phyloP scores from a whole-genome alignment of 805 yeast species.

The Kodamaea kakaduensis region DNA sequence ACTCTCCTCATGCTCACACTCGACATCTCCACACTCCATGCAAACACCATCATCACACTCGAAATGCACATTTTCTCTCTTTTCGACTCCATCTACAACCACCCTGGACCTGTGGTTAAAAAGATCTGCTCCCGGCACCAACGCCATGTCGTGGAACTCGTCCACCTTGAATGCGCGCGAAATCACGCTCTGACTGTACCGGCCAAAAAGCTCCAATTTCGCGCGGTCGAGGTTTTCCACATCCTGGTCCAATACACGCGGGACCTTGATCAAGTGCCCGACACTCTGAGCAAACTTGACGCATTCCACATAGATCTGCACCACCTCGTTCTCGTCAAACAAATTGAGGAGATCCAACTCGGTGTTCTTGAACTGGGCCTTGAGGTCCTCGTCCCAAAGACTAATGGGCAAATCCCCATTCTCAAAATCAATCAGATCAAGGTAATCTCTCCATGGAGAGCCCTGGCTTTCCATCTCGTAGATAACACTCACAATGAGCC shows the following conservation, averaged over 20 bases:
- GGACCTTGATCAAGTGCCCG: constrained; percentile 27
- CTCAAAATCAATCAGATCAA: constrained; percentile 47
- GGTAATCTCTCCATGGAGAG: constrained; percentile 80
- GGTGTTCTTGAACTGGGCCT: constrained; percentile 51
- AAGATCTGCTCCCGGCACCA: constrained; percentile 90
- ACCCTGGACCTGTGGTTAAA: constrained; percentile 64
- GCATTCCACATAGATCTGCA: constrained; percentile 36
- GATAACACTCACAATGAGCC: constrained; percentile 62
- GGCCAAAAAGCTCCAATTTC: constrained; percentile 48
- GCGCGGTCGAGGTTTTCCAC: constrained; percentile 16
- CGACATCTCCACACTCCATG: constrained; percentile 23
- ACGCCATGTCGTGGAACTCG: constrained; percentile 62
- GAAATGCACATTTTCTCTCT: constrained; percentile 62
- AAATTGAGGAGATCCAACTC: constrained; percentile 60
- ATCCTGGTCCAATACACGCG: constrained; percentile 29
- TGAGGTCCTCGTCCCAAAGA: constrained; percentile 56
- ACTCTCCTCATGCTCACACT: constrained; percentile 21
- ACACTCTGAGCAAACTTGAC: constrained; percentile 37
- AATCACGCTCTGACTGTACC: constrained; percentile 56
- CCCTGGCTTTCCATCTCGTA: constrained; percentile 58
- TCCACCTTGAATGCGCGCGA: constrained; percentile 84
- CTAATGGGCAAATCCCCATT: constrained; percentile 52
- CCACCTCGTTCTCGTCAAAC: constrained; percentile 44
- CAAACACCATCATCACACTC: constrained; percentile 37
- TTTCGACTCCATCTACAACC: constrained; percentile 10